Conservation (phyloP, 345 rosid species). For the Syzygium oleosum region DNA sequence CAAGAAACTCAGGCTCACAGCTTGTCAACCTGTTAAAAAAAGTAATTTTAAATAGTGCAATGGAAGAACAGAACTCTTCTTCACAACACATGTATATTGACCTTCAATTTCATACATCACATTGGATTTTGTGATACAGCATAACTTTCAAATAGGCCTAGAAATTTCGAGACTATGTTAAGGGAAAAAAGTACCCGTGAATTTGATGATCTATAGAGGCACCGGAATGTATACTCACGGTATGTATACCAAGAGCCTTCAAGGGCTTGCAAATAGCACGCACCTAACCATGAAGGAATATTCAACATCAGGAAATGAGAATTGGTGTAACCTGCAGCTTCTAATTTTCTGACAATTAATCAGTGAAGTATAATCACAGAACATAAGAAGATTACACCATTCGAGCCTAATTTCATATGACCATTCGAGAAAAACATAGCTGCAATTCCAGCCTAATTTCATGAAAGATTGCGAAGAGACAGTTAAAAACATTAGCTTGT, state of each 20-base stretch:
- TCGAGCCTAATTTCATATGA: neutral
- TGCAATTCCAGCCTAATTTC: too few relatives aligned
- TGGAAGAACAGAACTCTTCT: neutral
- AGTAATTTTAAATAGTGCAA: neutral
- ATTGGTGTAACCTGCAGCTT: neutral
- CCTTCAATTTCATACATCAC: neutral
- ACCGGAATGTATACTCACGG: conserved; percentile 79
- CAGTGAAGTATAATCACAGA: neutral
- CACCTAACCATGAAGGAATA: conserved; percentile 33
- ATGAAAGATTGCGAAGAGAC: neutral
- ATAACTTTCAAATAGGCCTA: neutral
- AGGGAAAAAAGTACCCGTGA: conserved; percentile 28
- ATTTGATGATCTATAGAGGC: conserved; percentile 75
- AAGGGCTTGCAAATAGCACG: conserved; percentile 72
- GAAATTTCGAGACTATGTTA: neutral
- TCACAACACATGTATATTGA: neutral
- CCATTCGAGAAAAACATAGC: neutral
- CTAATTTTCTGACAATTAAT: neutral
- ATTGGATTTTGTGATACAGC: neutral
- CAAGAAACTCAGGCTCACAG: conserved; percentile 86
- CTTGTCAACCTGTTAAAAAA: conserved; percentile 47
- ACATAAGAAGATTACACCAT: neutral
- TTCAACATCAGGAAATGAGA: neutral
- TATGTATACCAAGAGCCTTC: conserved; percentile 75
- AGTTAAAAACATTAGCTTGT: neutral